Percentiles rank a stretch among this genome's conserved stretches.
These are phyloP conservation scores for Trematosphaeria pertusa DNA, from an alignment of 2,329 filamentous ascomycete genomes.

Conservation along the genomic window DNA sequence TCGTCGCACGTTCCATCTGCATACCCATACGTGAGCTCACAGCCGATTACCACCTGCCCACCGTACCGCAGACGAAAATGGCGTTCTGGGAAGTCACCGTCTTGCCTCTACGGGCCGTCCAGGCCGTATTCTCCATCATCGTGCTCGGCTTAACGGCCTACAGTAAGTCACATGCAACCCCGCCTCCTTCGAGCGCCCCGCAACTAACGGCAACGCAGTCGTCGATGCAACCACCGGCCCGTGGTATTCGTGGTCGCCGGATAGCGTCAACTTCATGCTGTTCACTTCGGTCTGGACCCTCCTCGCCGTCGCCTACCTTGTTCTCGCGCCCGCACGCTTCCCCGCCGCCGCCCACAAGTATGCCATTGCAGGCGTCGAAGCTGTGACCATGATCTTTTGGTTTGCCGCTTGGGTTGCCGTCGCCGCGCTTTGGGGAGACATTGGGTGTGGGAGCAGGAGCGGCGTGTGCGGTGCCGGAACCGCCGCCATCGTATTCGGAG, in stretches of 20 bases:
- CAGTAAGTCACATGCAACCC: constrained; percentile 57
- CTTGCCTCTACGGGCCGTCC: constrained; percentile 70
- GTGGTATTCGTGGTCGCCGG: constrained; percentile 59
- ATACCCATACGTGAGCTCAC: not conserved
- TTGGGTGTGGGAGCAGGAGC: constrained; percentile 57
- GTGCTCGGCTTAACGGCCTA: constrained; percentile 80
- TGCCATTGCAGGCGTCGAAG: constrained; percentile 72
- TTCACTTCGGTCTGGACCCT: constrained; percentile 79
- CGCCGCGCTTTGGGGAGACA: constrained; percentile 68
- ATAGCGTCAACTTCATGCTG: constrained; percentile 76
- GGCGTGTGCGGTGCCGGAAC: constrained; percentile 64
- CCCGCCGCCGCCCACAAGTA: constrained; percentile 67
- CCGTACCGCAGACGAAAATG: constrained; percentile 6
- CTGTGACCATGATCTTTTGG: constrained; percentile 85
- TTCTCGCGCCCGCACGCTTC: constrained; percentile 70
- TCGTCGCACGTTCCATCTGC: not conserved
- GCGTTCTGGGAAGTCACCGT: constrained; percentile 39
- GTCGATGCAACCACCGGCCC: constrained; percentile 58
- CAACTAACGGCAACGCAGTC: too few relatives aligned
- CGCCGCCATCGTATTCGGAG: constrained; percentile 71
- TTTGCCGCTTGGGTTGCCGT: constrained; percentile 85
- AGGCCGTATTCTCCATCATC: constrained; percentile 75
- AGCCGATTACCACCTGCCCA: too few relatives aligned
- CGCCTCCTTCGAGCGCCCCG: not conserved
- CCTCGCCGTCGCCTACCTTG: constrained; percentile 74